Evolutionary conservation across 2,329 filamentous ascomycete genomes (phyloP), one percentile per base, ranked within the genome.

Genomic region (Colletotrichum chlorophyti): DNA sequence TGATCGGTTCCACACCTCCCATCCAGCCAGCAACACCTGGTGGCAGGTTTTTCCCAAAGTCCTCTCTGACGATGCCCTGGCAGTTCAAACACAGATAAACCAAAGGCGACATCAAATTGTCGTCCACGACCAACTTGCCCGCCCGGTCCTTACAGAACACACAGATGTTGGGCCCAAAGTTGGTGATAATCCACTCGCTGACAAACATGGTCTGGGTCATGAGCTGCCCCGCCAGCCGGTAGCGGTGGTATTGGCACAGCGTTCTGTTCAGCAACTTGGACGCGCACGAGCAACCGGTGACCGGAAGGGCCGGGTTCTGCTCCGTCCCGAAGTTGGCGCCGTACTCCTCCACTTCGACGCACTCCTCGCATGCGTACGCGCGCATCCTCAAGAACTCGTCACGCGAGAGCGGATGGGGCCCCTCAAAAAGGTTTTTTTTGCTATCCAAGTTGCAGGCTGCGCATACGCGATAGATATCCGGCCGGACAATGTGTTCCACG

Each of bases 251-350:
- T 26, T 38, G 62, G 65, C 76, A 79, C 5, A 78, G 63, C 3
- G 63, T 62, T 4, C 65, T 63, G 11, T 50, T 62, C 14, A 76
- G 45, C 2, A 78, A 49, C 57, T 76, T 78, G 26, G 58, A 42
- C 4, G 62, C 71, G 63, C 76, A 79, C 5, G 62, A 27, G 61
- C 76, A 79, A 1, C 76, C 76, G 9, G 74, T 77, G 3, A 60
- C 29, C 3, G 66, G 64, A 9, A 61, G 50, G 3, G 26, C 12
- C 9, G 59, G 52, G 1, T 14, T 10, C 7, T 19, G 32, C 12
- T 6, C 4, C 12, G 8, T 46, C 60, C 61, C 51, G 8, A 38
- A 41, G 24, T 17, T 15, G 38, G 27, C 52, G 11, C 6, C 31
- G 24, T 7, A 31, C 46, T 24, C 31, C 29, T 11, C 17, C 19